Base-by-base conservation (phyloP, 495 filamentous ascomycete species). In the Penicillium psychrofluorescens region DNA sequence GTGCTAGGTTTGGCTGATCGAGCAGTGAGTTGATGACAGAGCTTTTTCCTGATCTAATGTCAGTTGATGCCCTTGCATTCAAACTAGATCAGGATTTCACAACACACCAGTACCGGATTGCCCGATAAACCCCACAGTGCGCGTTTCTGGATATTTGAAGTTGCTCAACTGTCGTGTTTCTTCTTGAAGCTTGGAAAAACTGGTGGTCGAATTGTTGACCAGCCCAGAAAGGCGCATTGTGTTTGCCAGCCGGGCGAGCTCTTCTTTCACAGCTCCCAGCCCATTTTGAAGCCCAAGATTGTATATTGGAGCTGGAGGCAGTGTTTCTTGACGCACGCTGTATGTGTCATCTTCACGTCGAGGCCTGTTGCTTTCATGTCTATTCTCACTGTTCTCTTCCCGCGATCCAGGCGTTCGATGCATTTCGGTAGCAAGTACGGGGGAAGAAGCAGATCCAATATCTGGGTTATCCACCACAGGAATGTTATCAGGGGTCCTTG, bases 1-100 rank as follows among this genome's bases (percentile, higher is more conserved):
- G 57, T 10, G 62, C 41, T 1, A 67, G 45, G 6, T 48, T 44
- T 1, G 41, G 28, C 28, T 49, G 40, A 30, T 58, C 53, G 5
- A 67, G 54, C 8, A 67, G 14, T 3, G 57, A 67, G 31, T 67
- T 67, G 15, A 67, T 61, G 1, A 67, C 2, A 8, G 50, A 58
- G 42, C 63, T 67, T 46, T 67, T 67, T 0, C 62, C 62, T 61
- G 29, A 12, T 32, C 40, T 31, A 10, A 22, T 7, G 38, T 31
- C 2, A 45, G 35, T 16, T 16, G 16, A 16, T 16, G 1, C 16
- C 16, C 16, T 16, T 16, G 16, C 16, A 16, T 16, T 16, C 16
- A 16, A 16, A 16, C 16, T 16, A 16, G 16, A 16, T 16, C 4
- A 16, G 16, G 4, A 1, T 1, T 1, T 27, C 45, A 16, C 29